Conservation (phyloP, 495 filamentous ascomycete species). For the Chaetomium fimeti region DNA sequence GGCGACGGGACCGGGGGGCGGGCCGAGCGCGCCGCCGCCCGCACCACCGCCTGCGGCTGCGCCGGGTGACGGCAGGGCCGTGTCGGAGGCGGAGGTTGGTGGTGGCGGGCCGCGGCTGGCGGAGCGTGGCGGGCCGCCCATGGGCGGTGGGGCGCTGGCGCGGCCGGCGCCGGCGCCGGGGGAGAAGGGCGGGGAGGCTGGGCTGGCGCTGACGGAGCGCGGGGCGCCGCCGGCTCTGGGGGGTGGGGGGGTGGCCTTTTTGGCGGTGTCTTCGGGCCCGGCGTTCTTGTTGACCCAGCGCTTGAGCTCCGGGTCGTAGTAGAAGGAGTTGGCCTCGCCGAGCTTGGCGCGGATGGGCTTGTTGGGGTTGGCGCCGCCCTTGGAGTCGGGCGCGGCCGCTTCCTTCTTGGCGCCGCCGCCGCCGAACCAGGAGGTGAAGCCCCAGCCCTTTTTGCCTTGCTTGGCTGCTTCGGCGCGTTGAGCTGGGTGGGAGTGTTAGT, state of each 20-base stretch:
- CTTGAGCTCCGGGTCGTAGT: constrained; percentile 90
- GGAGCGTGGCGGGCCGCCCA: constrained; percentile 33
- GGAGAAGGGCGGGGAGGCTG: constrained; percentile 24
- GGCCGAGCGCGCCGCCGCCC: not conserved
- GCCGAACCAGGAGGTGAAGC: constrained; percentile 79
- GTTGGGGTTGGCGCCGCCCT: constrained; percentile 42
- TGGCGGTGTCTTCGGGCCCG: constrained; percentile 51
- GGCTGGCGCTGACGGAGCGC: constrained; percentile 38
- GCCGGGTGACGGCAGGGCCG: constrained; percentile 1
- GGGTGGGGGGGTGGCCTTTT: constrained; percentile 51
- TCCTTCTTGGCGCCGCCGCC: constrained; percentile 62
- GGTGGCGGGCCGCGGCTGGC: constrained; percentile 18
- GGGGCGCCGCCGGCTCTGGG: constrained; percentile 36
- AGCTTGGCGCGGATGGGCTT: constrained; percentile 90
- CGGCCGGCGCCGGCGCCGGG: constrained; percentile 25
- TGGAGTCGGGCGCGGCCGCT: constrained; percentile 27
- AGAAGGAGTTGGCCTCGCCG: constrained; percentile 88
- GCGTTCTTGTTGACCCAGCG: constrained; percentile 98
- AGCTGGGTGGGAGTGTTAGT: constrained; percentile 34
- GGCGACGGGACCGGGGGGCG: constrained; percentile 39
- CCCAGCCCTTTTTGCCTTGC: constrained; percentile 72
- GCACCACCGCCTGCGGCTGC: not conserved
- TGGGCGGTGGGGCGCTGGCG: constrained; percentile 37
- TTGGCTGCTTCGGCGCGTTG: constrained; percentile 44
- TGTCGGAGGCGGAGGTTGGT: constrained; percentile 28